A percentile compares a stretch with the other conserved stretches of the same genome.
These are phyloP conservation scores for Cubamyces sp. DNA, from an alignment of 768 basidiomycete genomes.

Conservation along the genomic window DNA sequence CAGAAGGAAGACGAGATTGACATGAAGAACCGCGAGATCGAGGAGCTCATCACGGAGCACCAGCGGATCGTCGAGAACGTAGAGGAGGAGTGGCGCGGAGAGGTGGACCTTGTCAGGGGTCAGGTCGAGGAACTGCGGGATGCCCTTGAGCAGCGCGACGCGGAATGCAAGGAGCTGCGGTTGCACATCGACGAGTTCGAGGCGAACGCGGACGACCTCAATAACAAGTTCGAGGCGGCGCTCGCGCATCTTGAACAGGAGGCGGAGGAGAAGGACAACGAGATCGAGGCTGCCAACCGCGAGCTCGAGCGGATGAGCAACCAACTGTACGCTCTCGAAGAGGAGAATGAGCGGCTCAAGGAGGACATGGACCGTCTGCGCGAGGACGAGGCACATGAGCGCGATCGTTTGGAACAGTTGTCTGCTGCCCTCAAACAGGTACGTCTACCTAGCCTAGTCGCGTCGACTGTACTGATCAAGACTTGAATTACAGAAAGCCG, in stretches of 20 bases:
- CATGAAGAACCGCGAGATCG: conserved; percentile 74
- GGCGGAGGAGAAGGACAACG: conserved; percentile 76
- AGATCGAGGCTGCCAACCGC: conserved; percentile 71
- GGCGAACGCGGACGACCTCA: conserved; percentile 68
- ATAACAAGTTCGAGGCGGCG: conserved; percentile 73
- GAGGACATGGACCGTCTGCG: conserved; percentile 70
- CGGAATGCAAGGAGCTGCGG: conserved; percentile 75
- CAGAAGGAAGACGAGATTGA: conserved; percentile 89
- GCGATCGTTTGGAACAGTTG: conserved; percentile 68
- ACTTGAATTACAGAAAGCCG: conserved; percentile 61
- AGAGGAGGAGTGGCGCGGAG: conserved; percentile 86
- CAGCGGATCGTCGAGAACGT: conserved; percentile 71
- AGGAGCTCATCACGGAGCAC: conserved; percentile 77
- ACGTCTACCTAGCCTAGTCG: too few relatives aligned
- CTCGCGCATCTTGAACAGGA: conserved; percentile 79
- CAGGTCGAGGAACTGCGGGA: conserved; percentile 82
- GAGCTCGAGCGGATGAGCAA: conserved; percentile 84
- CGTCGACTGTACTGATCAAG: too few relatives aligned
- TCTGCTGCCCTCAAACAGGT: conserved; percentile 83
- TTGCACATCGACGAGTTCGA: conserved; percentile 78
- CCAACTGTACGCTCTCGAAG: conserved; percentile 80
- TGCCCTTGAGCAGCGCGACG: conserved; percentile 77
- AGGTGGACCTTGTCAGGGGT: conserved; percentile 77
- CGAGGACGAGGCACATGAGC: conserved; percentile 76
- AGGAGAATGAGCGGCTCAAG: conserved; percentile 76